phyloP scores from a whole-genome alignment of 768 basidiomycete species.

The Tricholoma bakamatsutake region DNA sequence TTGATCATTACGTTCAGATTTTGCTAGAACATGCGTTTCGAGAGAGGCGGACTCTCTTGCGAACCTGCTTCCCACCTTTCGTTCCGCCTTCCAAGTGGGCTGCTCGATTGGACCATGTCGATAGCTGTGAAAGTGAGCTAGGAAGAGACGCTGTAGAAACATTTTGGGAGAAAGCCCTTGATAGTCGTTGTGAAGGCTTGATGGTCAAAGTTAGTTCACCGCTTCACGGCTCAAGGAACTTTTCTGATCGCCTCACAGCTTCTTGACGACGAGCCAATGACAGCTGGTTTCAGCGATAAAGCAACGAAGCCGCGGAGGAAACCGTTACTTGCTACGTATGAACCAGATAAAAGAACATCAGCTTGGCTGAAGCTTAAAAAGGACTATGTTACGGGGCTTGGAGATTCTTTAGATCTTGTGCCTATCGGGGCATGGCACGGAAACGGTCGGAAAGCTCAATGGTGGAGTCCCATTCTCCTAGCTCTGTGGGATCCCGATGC shows the following conservation, averaged over 20 bases:
- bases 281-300: slow-evolving; percentile 28
- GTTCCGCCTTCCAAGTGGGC: slow-evolving; percentile 33
- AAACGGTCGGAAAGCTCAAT: slow-evolving; percentile 80
- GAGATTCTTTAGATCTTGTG: slow-evolving; percentile 70
- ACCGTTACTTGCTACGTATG: slow-evolving; percentile 79
- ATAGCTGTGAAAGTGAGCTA: slow-evolving; percentile 58
- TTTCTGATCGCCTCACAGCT: slow-evolving; percentile 36
- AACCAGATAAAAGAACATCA: slow-evolving; percentile 80
- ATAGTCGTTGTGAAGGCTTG: slow-evolving; percentile 82
- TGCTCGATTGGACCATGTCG: slow-evolving; percentile 71
- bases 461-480: slow-evolving; percentile 90
- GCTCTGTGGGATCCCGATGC: slow-evolving; percentile 64
- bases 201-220: slow-evolving; percentile 70
- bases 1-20: slow-evolving; percentile 35
- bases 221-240: background rate
- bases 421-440: slow-evolving; percentile 87
- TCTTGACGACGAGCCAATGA: slow-evolving; percentile 48
- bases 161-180: slow-evolving; percentile 73
- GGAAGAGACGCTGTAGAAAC: slow-evolving; percentile 59
- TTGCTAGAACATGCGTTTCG: slow-evolving; percentile 68
- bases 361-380: slow-evolving; percentile 93
- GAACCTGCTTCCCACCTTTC: slow-evolving; percentile 52
- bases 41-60: slow-evolving; percentile 59
- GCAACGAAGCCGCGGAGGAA: slow-evolving; percentile 44
- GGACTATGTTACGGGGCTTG: slow-evolving; percentile 78